Evolutionary conservation across 2,329 filamentous ascomycete species (phyloP).

Genomic region (Phaeoacremonium minimum): DNA sequence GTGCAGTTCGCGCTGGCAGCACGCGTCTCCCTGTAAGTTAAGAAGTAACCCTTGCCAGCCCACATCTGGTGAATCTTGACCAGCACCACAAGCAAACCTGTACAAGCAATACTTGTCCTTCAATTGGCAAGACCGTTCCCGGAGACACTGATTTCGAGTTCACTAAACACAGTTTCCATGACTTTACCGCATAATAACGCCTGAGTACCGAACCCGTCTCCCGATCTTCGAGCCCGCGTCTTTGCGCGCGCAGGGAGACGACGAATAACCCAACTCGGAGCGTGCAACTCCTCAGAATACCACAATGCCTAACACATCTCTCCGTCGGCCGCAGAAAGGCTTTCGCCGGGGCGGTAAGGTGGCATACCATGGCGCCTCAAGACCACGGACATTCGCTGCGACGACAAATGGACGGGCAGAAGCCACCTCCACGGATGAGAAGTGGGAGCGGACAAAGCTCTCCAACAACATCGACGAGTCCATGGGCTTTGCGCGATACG

Average conservation of each 20-base stretch:
- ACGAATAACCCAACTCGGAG: no score
- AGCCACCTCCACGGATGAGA: conserved; percentile 87
- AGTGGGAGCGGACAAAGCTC: conserved; percentile 77
- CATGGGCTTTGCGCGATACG: conserved; percentile 91
- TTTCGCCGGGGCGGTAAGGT: conserved; percentile 65
- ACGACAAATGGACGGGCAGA: conserved; percentile 71
- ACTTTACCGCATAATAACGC: no score
- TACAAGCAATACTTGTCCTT: no score
- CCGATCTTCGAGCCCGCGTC: no score
- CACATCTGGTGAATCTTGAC: not conserved
- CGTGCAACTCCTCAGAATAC: conserved; percentile 1
- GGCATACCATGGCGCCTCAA: conserved; percentile 64
- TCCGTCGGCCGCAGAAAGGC: conserved; percentile 60
- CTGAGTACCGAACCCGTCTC: no score
- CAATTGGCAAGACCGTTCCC: no score
- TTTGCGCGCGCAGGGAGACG: not conserved
- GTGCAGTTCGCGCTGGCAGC: not conserved
- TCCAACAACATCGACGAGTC: conserved; percentile 88
- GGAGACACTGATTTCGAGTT: not conserved
- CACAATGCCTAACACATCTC: conserved; percentile 56
- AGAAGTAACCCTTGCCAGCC: not conserved
- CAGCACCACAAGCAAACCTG: not conserved
- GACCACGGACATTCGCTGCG: conserved; percentile 74
- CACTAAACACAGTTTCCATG: not conserved
- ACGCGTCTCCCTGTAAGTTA: not conserved